Evolutionary conservation across 768 basidiomycete species (phyloP).

Genomic region (Pleurotus tuoliensis): DNA sequence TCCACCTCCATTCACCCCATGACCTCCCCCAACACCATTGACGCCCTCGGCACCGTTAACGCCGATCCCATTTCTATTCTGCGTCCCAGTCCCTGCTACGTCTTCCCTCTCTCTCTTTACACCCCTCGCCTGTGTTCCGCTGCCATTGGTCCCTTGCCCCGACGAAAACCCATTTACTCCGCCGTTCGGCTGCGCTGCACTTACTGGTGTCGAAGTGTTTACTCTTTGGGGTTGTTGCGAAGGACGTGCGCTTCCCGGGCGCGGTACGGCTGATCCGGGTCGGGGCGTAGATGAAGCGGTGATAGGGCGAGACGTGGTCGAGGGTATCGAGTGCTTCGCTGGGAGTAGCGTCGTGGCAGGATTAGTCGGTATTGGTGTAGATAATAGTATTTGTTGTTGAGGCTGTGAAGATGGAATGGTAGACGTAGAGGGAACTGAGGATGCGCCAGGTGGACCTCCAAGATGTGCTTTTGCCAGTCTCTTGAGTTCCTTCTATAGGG

Average conservation of each 20-base stretch:
- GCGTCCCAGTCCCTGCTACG: neutral
- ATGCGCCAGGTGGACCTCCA: slow-evolving; percentile 22
- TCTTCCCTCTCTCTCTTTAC: slow-evolving; percentile 42
- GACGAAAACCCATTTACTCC: slow-evolving; percentile 15
- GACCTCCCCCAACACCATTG: slow-evolving; percentile 24
- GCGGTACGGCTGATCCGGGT: slow-evolving; percentile 23
- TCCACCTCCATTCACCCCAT: slow-evolving; percentile 27
- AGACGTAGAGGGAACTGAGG: slow-evolving; percentile 22
- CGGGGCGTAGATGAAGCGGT: slow-evolving; percentile 25
- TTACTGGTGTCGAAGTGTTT: slow-evolving; percentile 5
- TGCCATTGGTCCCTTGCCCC: slow-evolving; percentile 28
- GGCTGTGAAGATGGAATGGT: slow-evolving; percentile 15
- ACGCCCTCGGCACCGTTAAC: slow-evolving; percentile 19
- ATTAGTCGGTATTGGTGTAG: slow-evolving; percentile 28
- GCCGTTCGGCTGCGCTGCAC: slow-evolving; percentile 1
- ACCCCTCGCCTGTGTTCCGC: slow-evolving; percentile 30
- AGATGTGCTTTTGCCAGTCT: slow-evolving; percentile 52
- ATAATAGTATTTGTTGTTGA: slow-evolving; percentile 26
- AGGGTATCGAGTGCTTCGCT: slow-evolving; percentile 21
- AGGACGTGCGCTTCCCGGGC: slow-evolving; percentile 14
- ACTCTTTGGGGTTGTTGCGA: slow-evolving; percentile 14
- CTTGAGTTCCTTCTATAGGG: slow-evolving; percentile 65
- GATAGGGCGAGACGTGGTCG: slow-evolving; percentile 21
- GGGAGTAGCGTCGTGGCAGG: slow-evolving; percentile 1
- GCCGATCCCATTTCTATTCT: slow-evolving; percentile 7